Percentiles rank a stretch among this genome's conserved stretches.
These are phyloP conservation scores for Ustilago cynodontis DNA, from an alignment of 1,284 basidiomycete genomes.

Conservation along the genomic window DNA sequence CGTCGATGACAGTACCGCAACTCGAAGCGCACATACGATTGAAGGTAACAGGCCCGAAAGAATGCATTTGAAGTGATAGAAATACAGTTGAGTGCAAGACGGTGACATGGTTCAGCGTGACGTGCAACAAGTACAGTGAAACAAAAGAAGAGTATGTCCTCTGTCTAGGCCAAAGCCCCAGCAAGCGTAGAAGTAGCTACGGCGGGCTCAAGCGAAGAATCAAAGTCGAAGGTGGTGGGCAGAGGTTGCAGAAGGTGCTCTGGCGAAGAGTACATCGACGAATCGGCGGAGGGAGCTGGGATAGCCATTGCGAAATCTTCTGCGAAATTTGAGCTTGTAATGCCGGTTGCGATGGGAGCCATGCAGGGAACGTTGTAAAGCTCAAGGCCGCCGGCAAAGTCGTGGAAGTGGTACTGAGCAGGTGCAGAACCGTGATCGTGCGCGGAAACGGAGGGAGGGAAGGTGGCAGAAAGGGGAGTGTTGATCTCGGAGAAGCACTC, in stretches of 20 bases:
- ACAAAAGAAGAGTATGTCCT: background rate
- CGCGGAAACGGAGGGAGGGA: background rate
- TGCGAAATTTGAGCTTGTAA: background rate
- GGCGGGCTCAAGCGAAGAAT: background rate
- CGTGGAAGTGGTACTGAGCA: slow-evolving; percentile 3
- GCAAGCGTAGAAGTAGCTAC: slow-evolving; percentile 8
- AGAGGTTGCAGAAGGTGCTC: slow-evolving; percentile 5
- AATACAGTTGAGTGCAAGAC: background rate
- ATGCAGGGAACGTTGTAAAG: slow-evolving; percentile 20
- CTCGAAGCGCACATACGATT: too few relatives aligned
- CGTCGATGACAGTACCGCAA: too few relatives aligned
- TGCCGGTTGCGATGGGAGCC: background rate
- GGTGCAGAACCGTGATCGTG: background rate
- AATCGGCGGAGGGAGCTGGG: background rate
- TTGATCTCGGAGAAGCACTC: slow-evolving; percentile 15
- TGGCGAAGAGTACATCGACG: slow-evolving; percentile 8
- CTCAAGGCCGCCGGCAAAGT: slow-evolving; percentile 18
- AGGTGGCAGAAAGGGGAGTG: slow-evolving; percentile 8
- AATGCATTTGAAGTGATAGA: background rate
- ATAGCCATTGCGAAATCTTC: background rate
- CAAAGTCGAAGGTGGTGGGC: background rate
- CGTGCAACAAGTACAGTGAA: too few relatives aligned
- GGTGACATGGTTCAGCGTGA: background rate
- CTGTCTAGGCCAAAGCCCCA: slow-evolving; percentile 4
- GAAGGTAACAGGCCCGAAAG: background rate